A percentile compares a stretch with the other conserved stretches of the same genome.
Conservation (phyloP, 306 rosid genomes). For the Acmispon strigosus region DNA sequence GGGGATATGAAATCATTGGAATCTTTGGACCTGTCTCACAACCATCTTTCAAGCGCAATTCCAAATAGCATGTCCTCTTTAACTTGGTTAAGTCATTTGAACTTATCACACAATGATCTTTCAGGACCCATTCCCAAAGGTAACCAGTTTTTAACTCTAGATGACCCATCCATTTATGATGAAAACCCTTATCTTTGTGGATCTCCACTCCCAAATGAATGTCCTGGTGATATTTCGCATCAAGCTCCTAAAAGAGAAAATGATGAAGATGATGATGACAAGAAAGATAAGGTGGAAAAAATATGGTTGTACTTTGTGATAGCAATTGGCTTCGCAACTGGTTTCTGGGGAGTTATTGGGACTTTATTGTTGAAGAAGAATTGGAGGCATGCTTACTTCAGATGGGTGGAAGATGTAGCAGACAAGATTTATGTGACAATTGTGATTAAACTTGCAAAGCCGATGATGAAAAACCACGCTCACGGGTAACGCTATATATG, state of each 20-base stretch:
- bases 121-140: constrained; percentile 13
- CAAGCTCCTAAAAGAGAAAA: neutral
- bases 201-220: neutral
- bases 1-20: constrained; percentile 3
- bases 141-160: neutral
- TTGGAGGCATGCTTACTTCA: constrained; percentile 22
- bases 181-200: constrained; percentile 19
- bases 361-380: neutral
- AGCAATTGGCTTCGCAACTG: constrained; percentile 7
- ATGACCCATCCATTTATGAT: neutral
- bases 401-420: constrained; percentile 18
- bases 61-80: constrained; percentile 3
- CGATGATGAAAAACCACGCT: neutral
- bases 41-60: constrained; percentile 18
- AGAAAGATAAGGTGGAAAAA: neutral
- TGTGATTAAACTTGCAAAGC: neutral
- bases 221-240: neutral
- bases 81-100: neutral
- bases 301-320: constrained; percentile 4
- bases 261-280: neutral
- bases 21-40: constrained; percentile 17
- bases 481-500: neutral
- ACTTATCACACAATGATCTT: constrained; percentile 2
- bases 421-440: neutral
- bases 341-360: constrained; percentile 9